These are phyloP conservation scores for Eucalyptus cladocalyx DNA, from an alignment of 345 rosid species.

Conservation along the genomic window DNA sequence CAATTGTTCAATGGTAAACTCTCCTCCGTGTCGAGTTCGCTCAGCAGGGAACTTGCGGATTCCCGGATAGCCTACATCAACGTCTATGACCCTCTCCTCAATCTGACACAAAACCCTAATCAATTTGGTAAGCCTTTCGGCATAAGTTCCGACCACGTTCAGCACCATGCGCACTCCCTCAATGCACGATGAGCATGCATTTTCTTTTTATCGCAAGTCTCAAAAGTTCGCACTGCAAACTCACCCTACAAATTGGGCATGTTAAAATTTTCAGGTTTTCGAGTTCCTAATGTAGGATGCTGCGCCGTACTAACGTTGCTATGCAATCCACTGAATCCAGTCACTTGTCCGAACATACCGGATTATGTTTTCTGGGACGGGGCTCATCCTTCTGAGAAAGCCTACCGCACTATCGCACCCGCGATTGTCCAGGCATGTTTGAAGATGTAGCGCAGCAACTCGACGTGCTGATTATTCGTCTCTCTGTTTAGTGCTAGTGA, in stretches of 20 bases:
- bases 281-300: slow-evolving; percentile 1
- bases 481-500: background rate
- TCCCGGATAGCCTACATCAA: slow-evolving; percentile 28
- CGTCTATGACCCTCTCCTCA: slow-evolving; percentile 37
- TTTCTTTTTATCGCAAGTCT: background rate
- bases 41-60: slow-evolving; percentile 2
- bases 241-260: background rate
- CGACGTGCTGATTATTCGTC: background rate
- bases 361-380: slow-evolving; percentile 12
- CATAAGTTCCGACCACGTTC: background rate
- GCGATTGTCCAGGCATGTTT: background rate
- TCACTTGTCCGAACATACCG: background rate
- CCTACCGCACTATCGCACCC: background rate
- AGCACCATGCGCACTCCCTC: background rate
- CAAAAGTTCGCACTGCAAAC: background rate
- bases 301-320: background rate
- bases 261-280: slow-evolving; percentile 1
- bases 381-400: slow-evolving; percentile 11
- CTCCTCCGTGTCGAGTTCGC: slow-evolving; percentile 5
- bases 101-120: slow-evolving; percentile 31
- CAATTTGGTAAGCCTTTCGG: slow-evolving; percentile 27
- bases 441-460: background rate
- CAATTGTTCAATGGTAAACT: slow-evolving; percentile 30
- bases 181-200: background rate
- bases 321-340: background rate